Evolutionary conservation across 2,329 filamentous ascomycete genomes (phyloP), one percentile per base, ranked within the genome.

Genomic region (Juglanconis sp.): DNA sequence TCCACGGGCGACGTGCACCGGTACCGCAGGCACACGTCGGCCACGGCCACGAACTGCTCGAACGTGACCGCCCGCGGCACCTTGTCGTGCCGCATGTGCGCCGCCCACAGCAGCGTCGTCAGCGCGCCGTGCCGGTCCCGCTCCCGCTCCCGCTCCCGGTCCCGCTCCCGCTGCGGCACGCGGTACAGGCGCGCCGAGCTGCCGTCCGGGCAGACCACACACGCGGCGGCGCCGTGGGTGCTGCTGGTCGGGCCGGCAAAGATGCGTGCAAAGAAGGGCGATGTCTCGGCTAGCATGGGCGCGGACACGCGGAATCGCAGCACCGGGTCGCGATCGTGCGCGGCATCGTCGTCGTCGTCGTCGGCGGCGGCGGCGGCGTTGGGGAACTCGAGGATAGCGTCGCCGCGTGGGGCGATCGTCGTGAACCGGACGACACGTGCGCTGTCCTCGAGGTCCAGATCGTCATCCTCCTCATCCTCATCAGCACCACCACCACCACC

Each of bases 291-390:
- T 13, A 84, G 68, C 68, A 81, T 74, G 63, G 78, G 73, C 1
- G 80, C 82, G 0, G 79, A 81, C 5, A 84, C 80, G 5, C 80
- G 74, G 57, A 83, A 84, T 5, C 80, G 74, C 10, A 80, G 65
- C 1, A 77, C 74, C 0, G 79, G 78, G 17, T 24, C 17, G 17
- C 17, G 17, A 24, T 24, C 36, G 36, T 38, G 36, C 36, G 7
- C 36, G 11, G 7, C 36, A 38, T 38, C 36, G 7, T 38, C 36
- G 7, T 38, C 36, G 7, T 38, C 52, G 69, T 58, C 36, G 7
- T 38, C 36, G 15, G 61, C 62, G 44, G 76, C 74, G 7, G 69
- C 68, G 1, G 66, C 69, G 0, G 69, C 65, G 62, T 83, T 81
- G 57, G 77, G 73, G 62, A 84, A 84, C 61, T 84, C 81, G 36